Base-by-base conservation (phyloP, 2,329 filamentous ascomycete genomes). In the Teratosphaeria nubilosa region DNA sequence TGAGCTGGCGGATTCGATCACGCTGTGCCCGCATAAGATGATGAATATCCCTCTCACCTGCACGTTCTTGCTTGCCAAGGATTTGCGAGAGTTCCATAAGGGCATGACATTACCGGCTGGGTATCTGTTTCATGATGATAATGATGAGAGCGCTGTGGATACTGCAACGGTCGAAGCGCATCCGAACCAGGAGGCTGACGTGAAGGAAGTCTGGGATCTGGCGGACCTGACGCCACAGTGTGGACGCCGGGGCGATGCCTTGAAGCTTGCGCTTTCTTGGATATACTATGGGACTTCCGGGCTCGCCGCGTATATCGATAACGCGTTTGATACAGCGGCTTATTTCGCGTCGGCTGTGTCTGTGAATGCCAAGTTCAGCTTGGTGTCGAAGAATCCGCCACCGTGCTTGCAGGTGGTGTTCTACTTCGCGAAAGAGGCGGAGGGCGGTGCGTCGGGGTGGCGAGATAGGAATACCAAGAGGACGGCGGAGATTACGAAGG, bases 21-120 rank as follows among this genome's bases (percentile, higher is more conserved):
- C 91, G 1, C 82, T 96, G 57, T 97, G 95, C 73, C 91, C 94
- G 58, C 94, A 99, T 76, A 97, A 97, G 76, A 97, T 97, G 94
- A 82, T 97, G 70, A 90, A 90, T 59, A 88, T 90, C 2, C 92
- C 94, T 0, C 77, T 95, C 48, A 96, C 91, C 0, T 97, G 91
- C 75, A 91, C 87, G 0, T 96, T 95, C 76, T 81, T 99, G 4
- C 80, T 99, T 13, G 86, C 84, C 0, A 81, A 82, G 1, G 91
- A 97, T 70, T 75, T 95, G 69, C 78, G 80, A 58, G 76, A 86
- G 25, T 95, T 97, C 72, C 87, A 94, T 72, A 77, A 75, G 53
- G 91, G 91, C 13, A 96, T 96, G 75, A 95, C 88, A 2, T 81
- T 96, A 2, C 86, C 86, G 0, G 94, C 92, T 0, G 90, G 88